These are phyloP conservation scores for Dictyostelium purpureum DNA, from an alignment of 78 protist genomes.

Conservation along the genomic window DNA sequence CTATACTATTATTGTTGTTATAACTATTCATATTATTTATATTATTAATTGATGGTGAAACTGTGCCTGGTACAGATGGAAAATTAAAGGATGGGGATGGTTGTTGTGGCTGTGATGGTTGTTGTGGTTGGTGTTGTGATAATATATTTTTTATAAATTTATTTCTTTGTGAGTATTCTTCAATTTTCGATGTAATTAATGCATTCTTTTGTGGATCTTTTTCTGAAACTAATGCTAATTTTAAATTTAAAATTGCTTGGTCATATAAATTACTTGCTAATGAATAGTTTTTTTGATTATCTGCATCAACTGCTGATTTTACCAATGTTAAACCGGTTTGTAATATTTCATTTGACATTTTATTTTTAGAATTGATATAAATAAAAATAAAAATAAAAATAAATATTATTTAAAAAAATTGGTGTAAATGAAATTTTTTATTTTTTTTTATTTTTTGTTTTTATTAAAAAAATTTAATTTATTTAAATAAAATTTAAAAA, in stretches of 20 bases:
- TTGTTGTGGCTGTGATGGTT: neutral
- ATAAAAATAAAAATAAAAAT: neutral
- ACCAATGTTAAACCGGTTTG: conserved; percentile 52
- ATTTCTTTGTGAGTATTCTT: conserved; percentile 59
- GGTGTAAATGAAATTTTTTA: neutral
- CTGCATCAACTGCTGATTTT: conserved; percentile 73
- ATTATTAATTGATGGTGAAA: conserved; percentile 4
- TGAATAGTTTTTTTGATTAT: conserved; percentile 31
- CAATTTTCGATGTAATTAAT: conserved; percentile 36
- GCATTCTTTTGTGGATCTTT: conserved; percentile 47
- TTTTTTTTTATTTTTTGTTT: neutral
- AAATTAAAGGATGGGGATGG: neutral
- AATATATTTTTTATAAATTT: conserved; percentile 55
- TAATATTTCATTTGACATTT: conserved; percentile 54
- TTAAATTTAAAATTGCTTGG: conserved; percentile 53
- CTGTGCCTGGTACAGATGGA: neutral
- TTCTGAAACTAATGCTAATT: conserved; percentile 46
- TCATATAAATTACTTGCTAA: conserved; percentile 54
- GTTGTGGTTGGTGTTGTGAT: neutral
- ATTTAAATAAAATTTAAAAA: neutral
- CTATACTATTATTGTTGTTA: neutral
- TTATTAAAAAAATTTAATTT: neutral
- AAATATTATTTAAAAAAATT: neutral
- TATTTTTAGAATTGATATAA: neutral
- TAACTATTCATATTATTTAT: neutral